Evolutionary conservation across 805 yeast species (phyloP).

Genomic region (Pichia californica): DNA sequence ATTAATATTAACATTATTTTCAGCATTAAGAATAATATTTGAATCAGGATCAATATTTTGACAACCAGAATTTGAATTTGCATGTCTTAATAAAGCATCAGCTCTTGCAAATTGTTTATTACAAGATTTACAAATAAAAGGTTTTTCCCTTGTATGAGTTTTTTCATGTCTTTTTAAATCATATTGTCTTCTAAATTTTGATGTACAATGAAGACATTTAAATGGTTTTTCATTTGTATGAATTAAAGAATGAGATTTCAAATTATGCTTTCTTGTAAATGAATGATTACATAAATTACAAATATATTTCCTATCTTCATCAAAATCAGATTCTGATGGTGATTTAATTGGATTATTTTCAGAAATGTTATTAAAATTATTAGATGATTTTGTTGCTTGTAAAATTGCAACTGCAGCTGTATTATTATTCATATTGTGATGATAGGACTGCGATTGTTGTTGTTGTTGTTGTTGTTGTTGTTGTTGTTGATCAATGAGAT

Average conservation of each 20-base stretch:
- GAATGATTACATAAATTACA: conserved; percentile 59
- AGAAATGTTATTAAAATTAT: no score
- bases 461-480: not conserved
- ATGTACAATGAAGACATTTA: conserved; percentile 52
- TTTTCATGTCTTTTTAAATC: conserved; percentile 73
- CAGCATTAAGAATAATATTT: not conserved
- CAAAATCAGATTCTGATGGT: not conserved
- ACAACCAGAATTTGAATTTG: conserved; percentile 34
- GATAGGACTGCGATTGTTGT: not conserved
- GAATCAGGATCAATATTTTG: not conserved
- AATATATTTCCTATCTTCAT: conserved; percentile 32
- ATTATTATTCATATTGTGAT: no score
- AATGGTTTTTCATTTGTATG: conserved; percentile 63
- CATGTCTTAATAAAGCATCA: conserved; percentile 70
- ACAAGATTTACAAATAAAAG: conserved; percentile 56
- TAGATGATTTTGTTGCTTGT: no score
- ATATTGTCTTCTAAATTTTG: conserved; percentile 63
- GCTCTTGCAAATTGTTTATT: conserved; percentile 62
- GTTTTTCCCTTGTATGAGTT: conserved; percentile 71
- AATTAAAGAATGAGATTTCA: conserved; percentile 64
- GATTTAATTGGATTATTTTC: no score
- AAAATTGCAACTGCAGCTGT: no score
- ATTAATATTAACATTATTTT: not conserved
- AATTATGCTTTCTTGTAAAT: conserved; percentile 67
- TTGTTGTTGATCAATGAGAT: not conserved